phyloP scores from a whole-genome alignment of 352 stramenopile species.

The Phytophthora citricola region DNA sequence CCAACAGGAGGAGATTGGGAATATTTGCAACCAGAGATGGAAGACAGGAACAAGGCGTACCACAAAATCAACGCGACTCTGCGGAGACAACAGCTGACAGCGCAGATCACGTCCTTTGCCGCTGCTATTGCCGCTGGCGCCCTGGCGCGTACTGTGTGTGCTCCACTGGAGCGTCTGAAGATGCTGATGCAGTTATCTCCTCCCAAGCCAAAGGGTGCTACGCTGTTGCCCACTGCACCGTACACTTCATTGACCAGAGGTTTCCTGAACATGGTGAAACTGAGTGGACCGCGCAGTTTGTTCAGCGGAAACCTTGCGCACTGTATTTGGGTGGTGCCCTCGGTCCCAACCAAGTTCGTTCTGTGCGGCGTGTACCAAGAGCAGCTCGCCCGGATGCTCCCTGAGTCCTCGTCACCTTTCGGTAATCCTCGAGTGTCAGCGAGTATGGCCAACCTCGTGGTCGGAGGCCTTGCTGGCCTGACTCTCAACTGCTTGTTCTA shows the following conservation, averaged over 20 bases:
- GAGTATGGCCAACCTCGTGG: constrained; percentile 66
- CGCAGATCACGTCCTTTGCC: constrained; percentile 58
- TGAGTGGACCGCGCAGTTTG: constrained; percentile 62
- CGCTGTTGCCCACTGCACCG: constrained; percentile 23
- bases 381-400: constrained; percentile 46
- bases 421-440: constrained; percentile 31
- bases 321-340: constrained; percentile 85
- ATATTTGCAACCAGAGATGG: constrained; percentile 46
- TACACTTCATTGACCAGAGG: constrained; percentile 62
- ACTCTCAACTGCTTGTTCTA: constrained; percentile 79
- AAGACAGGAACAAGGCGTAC: constrained; percentile 28
- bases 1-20: constrained; percentile 69
- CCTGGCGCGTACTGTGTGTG: constrained; percentile 67
- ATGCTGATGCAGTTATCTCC: constrained; percentile 78
- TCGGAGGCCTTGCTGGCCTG: constrained; percentile 70
- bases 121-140: constrained; percentile 74
- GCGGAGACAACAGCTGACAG: constrained; percentile 31
- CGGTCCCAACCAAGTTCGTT: constrained; percentile 81
- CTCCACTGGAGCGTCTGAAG: constrained; percentile 83
- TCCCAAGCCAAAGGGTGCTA: constrained; percentile 30
- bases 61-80: constrained; percentile 32
- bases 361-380: constrained; percentile 75
- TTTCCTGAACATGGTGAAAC: constrained; percentile 74
- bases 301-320: constrained; percentile 85
- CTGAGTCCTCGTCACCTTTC: constrained; percentile 20